phyloP scores from a whole-genome alignment of 768 basidiomycete species.

The Boletus edulis region DNA sequence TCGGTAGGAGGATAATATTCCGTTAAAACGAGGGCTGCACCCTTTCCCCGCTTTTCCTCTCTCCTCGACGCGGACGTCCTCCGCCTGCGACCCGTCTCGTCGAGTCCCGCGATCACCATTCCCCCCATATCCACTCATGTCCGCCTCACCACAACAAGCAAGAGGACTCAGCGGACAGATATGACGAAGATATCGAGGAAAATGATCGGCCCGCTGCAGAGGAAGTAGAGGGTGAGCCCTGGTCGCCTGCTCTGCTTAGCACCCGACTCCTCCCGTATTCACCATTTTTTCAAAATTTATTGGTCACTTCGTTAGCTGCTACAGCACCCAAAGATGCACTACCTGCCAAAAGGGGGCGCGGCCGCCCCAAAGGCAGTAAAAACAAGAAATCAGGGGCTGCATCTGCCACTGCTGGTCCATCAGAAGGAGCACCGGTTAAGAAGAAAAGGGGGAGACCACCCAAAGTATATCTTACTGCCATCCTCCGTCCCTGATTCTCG shows the following conservation, averaged over 20 bases:
- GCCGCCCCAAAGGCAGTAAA: conserved; percentile 89
- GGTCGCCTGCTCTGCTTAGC: conserved; percentile 10
- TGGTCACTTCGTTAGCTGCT: conserved; percentile 33
- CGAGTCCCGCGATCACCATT: conserved; percentile 25
- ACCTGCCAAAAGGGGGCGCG: conserved; percentile 72
- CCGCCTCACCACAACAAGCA: conserved; percentile 59
- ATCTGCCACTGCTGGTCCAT: conserved; percentile 25
- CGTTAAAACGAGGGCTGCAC: conserved; percentile 72
- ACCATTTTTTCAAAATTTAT: conserved; percentile 20
- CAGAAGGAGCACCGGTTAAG: conserved; percentile 34
- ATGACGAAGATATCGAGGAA: conserved; percentile 57
- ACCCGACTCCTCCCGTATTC: conserved; percentile 11
- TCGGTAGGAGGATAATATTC: conserved; percentile 64
- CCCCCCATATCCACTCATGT: conserved; percentile 44
- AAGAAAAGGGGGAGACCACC: conserved; percentile 51
- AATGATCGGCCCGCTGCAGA: conserved; percentile 41
- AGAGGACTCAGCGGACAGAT: conserved; percentile 54
- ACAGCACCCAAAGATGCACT: conserved; percentile 37
- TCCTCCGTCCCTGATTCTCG: conserved; percentile 23
- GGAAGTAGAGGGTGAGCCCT: conserved; percentile 31
- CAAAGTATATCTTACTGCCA: conserved; percentile 37
- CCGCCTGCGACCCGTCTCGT: conserved; percentile 15
- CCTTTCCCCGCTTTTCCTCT: conserved; percentile 62
- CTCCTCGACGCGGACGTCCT: conserved; percentile 38
- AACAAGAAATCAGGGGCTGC: conserved; percentile 51